These are phyloP conservation scores for Nothomitra cinnamomea DNA, from an alignment of 2,329 filamentous ascomycete species.

Conservation along the genomic window DNA sequence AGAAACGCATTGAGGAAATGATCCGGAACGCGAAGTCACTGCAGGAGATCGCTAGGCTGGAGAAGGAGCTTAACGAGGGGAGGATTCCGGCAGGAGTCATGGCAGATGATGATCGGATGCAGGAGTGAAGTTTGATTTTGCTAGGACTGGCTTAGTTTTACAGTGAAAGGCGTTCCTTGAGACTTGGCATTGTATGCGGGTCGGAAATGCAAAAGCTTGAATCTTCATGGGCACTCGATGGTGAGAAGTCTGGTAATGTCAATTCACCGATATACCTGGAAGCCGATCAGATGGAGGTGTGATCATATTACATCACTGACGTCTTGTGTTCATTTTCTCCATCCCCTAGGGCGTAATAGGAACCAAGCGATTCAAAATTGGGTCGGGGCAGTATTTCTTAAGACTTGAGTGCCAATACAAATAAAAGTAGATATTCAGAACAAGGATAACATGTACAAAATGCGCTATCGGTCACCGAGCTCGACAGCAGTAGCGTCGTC, in stretches of 20 bases:
- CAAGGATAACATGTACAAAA: not conserved
- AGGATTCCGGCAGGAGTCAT: conserved; percentile 40
- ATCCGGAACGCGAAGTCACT: conserved; percentile 80
- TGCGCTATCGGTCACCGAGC: conserved; percentile 20
- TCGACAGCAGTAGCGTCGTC: conserved; percentile 29
- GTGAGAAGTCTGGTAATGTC: too few relatives aligned
- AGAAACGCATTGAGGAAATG: conserved; percentile 66
- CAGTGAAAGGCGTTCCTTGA: not conserved
- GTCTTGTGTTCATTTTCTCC: too few relatives aligned
- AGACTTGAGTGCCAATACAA: too few relatives aligned
- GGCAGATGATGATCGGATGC: not conserved
- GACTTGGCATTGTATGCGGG: not conserved
- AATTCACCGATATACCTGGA: too few relatives aligned
- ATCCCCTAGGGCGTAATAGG: too few relatives aligned
- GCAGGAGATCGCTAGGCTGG: conserved; percentile 74
- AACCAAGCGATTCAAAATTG: too few relatives aligned
- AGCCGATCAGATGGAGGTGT: too few relatives aligned
- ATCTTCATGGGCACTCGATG: too few relatives aligned
- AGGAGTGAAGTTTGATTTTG: not conserved
- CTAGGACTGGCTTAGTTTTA: not conserved
- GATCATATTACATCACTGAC: too few relatives aligned
- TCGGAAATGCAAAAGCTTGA: not conserved
- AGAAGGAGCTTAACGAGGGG: conserved; percentile 85
- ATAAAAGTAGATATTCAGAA: conserved; percentile 7
- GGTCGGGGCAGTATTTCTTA: too few relatives aligned